Evolutionary conservation across 2,329 filamentous ascomycete genomes (phyloP), one percentile per base, ranked within the genome.

Genomic region (Plenodomus lindquistii): DNA sequence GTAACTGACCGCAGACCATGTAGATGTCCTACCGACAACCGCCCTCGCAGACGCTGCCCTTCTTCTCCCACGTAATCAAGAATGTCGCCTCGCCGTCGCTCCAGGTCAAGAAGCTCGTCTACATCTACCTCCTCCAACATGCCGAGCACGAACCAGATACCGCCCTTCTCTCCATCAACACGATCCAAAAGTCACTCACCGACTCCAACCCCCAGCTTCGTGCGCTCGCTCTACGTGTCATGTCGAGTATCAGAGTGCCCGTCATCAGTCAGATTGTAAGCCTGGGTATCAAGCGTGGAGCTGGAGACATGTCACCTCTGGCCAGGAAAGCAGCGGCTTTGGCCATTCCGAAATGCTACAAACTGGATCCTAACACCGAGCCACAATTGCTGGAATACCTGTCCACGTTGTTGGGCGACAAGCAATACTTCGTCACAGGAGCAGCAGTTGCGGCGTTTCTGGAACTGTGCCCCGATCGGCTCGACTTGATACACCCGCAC

Each of bases 201-300:
- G 94, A 99, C 73, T 81, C 86, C 48, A 97, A 92, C 70, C 90
- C 94, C 1, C 89, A 96, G 67, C 85, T 97, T 17, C 87, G 94
- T 59, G 91, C 93, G 18, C 86, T 99, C 65, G 94, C 94, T 0
- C 80, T 99, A 54, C 90, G 92, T 55, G 96, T 94, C 57, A 99
- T 99, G 93, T 95, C 92, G 0, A 91, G 91, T 11, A 97, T 99
- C 55, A 84, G 89, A n/a, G 93, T 99, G 1, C 93, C 94, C 0
- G 92, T 97, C 42, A 99, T 99, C 73, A 96, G 90, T 64, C 94
- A 97, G 75, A 97, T 99, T 56, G 93, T 99, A 15, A 93, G 90
- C 15, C 77, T 99, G 50, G 94, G 91, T 3, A 97, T 99, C 76
- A 97, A 97, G 73, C 91, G 94, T 65, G 94, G 94, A 4, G 85